Base-by-base conservation (phyloP, 1,284 basidiomycete genomes). In the Amylostereum chailletii region DNA sequence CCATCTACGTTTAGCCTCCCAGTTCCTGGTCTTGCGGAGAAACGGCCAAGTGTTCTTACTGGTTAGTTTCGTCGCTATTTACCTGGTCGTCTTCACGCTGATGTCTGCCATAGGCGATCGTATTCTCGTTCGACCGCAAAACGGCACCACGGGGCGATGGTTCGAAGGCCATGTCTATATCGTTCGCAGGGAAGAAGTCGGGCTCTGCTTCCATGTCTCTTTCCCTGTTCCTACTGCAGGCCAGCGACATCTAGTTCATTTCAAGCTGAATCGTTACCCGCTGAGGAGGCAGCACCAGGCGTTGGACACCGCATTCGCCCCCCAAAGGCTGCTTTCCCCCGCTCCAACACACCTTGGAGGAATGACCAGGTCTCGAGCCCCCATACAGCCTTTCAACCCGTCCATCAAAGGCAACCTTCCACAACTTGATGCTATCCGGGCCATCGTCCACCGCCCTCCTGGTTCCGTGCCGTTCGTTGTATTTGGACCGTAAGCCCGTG, bases 1-100 rank as follows among this genome's bases (percentile, higher is more conserved):
- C n/a, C 51, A 11, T 34, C 37, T 45, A 34, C 49, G 11, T 45
- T 1, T 38, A 83, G 81, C 52, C 65, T 85, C 6, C 52, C 58
- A 2, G 80, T 85, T 2, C 78, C 76, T 2, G 82, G 81, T 0
- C 63, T 86, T 1, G 78, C 82, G 0, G 82, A 84, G 60, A 84
- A 83, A 51, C 69, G 79, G 0, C 80, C 79, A 0, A 81, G 79
- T 54, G 79, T 83, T 3, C 65, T 82, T 3, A 65, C 77, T n/a
- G 79, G 81, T 74, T 43, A 57, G 71, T 62, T 1, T 7, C 7
- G 5, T 26, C 11, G 26, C 27, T n/a, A 10, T 36, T 34, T 46
- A n/a, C 41, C 8, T 42, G 36, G 36, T n/a, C 2, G 10, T 27
- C 7, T 9, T 26, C 40, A 9, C 7, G 2, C 40, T 8, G 10